These are phyloP conservation scores for Citrus trifoliata DNA, from an alignment of 345 rosid genomes.

Conservation along the genomic window DNA sequence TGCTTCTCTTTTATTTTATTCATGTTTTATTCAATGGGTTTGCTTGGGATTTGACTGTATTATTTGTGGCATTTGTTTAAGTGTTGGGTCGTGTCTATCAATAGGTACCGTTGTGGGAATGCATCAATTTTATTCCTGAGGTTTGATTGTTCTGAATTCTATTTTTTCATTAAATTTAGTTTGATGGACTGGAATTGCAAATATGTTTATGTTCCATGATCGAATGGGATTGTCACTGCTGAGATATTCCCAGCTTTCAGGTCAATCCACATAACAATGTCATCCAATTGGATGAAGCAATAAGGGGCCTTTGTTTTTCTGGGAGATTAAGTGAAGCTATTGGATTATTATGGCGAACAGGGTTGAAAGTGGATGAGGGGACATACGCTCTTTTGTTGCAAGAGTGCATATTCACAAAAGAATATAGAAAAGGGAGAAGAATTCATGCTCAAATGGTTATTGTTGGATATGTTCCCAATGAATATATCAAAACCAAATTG, in stretches of 20 bases:
- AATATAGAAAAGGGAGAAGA: conserved; percentile 42
- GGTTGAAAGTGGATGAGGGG: conserved; percentile 29
- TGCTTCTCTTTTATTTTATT: neutral
- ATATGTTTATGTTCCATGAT: conserved; percentile 1
- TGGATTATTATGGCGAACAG: conserved; percentile 44
- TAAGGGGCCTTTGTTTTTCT: conserved; percentile 51
- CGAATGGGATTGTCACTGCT: conserved; percentile 21
- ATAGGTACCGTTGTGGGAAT: neutral
- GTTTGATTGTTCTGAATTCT: neutral
- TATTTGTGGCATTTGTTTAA: neutral
- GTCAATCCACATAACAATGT: conserved; percentile 34
- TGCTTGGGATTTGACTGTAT: neutral
- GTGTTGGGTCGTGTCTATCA: neutral
- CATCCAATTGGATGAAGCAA: conserved; percentile 42
- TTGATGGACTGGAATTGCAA: neutral
- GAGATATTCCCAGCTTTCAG: conserved; percentile 69
- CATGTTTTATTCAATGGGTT: neutral
- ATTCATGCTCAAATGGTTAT: conserved; percentile 73
- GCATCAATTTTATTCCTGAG: neutral
- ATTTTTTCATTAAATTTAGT: neutral
- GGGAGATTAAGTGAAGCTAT: conserved; percentile 73
- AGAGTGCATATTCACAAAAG: conserved; percentile 57
- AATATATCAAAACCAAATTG: conserved; percentile 55
- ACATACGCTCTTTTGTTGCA: conserved; percentile 61
- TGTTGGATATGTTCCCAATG: conserved; percentile 40